Percentiles rank a stretch among this genome's conserved stretches.
Evolutionary conservation across 192 early-diverging fungal species (phyloP).

Genomic region (Mortierella claussenii): DNA sequence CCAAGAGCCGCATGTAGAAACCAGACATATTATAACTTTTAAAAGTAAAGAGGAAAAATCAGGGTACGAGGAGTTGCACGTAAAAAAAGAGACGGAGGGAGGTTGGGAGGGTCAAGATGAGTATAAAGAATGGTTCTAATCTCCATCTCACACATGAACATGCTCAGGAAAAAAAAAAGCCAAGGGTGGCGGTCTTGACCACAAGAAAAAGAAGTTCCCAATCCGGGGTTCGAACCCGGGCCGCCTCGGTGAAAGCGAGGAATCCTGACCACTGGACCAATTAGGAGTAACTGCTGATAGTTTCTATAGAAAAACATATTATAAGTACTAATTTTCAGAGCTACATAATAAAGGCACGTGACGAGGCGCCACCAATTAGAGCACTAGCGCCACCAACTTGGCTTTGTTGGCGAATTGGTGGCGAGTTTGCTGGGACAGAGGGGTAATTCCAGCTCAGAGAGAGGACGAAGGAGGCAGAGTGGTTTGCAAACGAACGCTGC

Average conservation of each 20-base stretch:
- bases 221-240: constrained; percentile 89
- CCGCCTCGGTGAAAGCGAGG: constrained; percentile 86
- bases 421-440: no score
- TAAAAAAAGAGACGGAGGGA: not conserved
- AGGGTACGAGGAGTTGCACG: not conserved
- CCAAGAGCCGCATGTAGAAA: constrained; percentile 25
- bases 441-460: no score
- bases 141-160: not conserved
- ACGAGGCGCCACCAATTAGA: no score
- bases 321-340: no score
- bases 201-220: constrained; percentile 65
- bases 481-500: no score
- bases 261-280: constrained; percentile 88
- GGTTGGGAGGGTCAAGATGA: not conserved
- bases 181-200: not conserved
- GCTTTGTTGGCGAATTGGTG: no score
- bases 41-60: not conserved
- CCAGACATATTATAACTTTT: constrained; percentile 18
- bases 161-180: not conserved
- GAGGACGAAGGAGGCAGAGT: no score
- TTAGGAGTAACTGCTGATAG: constrained; percentile 55
- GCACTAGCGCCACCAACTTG: no score
- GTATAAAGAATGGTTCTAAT: not conserved
- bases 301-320: not conserved
- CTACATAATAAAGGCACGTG: no score